Base-by-base conservation (phyloP, 176 grass and related monocot species). In the Cenchrus americanus region DNA sequence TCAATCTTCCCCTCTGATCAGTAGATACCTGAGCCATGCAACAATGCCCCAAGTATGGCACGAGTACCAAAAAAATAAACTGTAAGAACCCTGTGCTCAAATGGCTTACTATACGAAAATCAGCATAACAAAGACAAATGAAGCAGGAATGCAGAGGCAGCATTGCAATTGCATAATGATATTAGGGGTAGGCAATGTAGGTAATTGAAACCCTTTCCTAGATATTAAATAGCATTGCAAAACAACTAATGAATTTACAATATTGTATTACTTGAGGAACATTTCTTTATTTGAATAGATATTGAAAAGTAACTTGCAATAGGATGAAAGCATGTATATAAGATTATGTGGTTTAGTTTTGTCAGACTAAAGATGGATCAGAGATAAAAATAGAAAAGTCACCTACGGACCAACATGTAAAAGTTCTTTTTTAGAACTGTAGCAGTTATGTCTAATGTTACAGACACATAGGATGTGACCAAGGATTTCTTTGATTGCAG, bases 1-100 rank as follows among this genome's bases (percentile, higher is more conserved):
- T 12, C 62, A 98, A 77, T 67, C 92, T 95, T 82, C 92, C 95
- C 50, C 88, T 94, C 79, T 97, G 95, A 93, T 98, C 95, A 79
- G 91, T 83, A 30, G 95, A 89, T 24, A 93, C 91, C 95, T 98
- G 73, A 73, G 51, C 17, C 47, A 83, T 21, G 18, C 23, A 84
- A 85, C 48, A 49, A 66, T 21, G 3, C 19, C 73, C 48, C 49
- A 65, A 77, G 50, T 63, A 88, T 43, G 37, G 37, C 21, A 83
- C 74, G 7, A 87, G 75, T 62, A 76, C n/a, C n/a, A 53, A 76
- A 75, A 44, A 32, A 84, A 66, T 9, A 86, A 73, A 42, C 13
- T 48, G 64, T 41, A 83, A 24, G n/a, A 92, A 70, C 17, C 19
- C 62, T 44, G 5, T 68, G 42, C 69, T 7, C 30, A 83, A 57